Evolutionary conservation across 495 filamentous ascomycete species (phyloP), one percentile per base, ranked within the genome.

Genomic region (Friedmanniomyces simplex): DNA sequence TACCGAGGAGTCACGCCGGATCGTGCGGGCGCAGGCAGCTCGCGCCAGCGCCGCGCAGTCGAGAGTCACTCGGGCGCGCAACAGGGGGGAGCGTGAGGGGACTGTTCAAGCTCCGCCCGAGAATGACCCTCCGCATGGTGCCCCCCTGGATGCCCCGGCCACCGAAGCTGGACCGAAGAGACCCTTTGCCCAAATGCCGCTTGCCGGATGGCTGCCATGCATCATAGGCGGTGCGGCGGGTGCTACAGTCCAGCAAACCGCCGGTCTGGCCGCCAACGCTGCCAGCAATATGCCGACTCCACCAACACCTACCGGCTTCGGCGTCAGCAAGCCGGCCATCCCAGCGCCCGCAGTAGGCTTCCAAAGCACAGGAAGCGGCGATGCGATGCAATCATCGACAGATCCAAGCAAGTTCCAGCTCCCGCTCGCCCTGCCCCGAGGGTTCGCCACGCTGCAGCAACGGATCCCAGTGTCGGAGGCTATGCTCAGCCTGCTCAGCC

Each of bases 21-120:
- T 64, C 3, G 61, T 64, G 11, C 46, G 61, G 30, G 57, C 61
- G 5, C 61, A 64, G 25, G 61, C 61, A 11, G 61, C 61, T 1
- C 57, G 61, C 2, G 61, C 61, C 5, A 60, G 57, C 48, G 61
- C 61, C 2, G 61, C 61, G 13, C 52, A 56, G 30, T 57, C 52
- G 32, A 28, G 61, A 53, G 48, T 64, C 11, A 64, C 61, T 16
- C 16, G 61, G 34, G 61, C 61, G 1, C 57, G 57, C 10, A 64
- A 64, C 28, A 34, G 61, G 0, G 61, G 50, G 12, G 61, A 64
- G 50, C 52, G 61, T 0, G 61, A 60, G 37, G 52, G 61, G 21
- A 34, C 32, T 14, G 28, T 39, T 1, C 39, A 26, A 39, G 46
- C 60, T 10, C 41, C 60, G 24, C 2, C 39, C 14, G 14, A 20